These are phyloP conservation scores for Kazachstania psychrophila DNA, from an alignment of 805 yeast species.

Conservation along the genomic window DNA sequence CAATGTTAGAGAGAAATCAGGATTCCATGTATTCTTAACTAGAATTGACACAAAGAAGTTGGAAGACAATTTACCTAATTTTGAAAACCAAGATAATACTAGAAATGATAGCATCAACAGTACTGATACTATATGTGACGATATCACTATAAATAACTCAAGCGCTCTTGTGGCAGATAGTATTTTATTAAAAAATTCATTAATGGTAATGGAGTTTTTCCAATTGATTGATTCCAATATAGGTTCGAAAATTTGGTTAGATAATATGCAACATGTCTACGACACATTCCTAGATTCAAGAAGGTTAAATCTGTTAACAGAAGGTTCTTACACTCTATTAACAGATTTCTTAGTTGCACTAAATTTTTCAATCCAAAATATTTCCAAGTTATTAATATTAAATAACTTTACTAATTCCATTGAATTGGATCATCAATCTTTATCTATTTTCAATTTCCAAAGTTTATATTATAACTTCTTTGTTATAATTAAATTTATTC, in stretches of 20 bases:
- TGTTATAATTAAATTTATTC: constrained; percentile 22
- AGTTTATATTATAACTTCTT: constrained; percentile 26
- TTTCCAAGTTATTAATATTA: constrained; percentile 16
- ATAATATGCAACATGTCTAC: constrained; percentile 15
- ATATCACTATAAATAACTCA: neutral
- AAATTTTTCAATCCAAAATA: constrained; percentile 28
- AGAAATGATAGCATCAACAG: neutral
- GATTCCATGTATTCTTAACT: constrained; percentile 23
- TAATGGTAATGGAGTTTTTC: constrained; percentile 25
- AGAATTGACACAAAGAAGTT: constrained; percentile 24
- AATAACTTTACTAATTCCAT: constrained; percentile 11
- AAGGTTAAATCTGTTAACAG: constrained; percentile 17
- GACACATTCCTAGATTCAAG: constrained; percentile 18
- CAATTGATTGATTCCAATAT: constrained; percentile 17
- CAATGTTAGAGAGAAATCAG: constrained; percentile 13
- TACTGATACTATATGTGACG: neutral
- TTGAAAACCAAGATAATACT: neutral
- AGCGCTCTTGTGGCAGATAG: constrained; percentile 16
- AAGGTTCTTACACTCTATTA: constrained; percentile 22
- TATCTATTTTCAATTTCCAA: constrained; percentile 26
- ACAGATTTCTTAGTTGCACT: constrained; percentile 27
- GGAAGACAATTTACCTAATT: constrained; percentile 15
- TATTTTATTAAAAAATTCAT: constrained; percentile 20
- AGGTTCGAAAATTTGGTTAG: constrained; percentile 21
- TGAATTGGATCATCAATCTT: constrained; percentile 13